Conservation (phyloP, 75 land plant genomes). For the Picea sitchensis region DNA sequence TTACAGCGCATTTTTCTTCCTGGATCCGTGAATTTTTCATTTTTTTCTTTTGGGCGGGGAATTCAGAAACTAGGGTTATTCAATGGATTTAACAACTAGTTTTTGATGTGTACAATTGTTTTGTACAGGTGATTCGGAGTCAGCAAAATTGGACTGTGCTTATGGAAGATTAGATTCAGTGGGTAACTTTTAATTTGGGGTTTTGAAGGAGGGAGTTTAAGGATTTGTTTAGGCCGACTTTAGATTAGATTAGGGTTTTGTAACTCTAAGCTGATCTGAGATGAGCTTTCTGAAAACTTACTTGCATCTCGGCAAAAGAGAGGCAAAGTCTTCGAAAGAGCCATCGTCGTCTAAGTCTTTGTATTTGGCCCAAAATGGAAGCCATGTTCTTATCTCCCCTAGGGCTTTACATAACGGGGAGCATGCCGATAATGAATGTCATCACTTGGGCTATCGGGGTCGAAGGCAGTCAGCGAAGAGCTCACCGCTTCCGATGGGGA, state of each 20-base stretch:
- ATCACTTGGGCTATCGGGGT: neutral
- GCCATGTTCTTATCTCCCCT: neutral
- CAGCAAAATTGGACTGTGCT: too few species aligned
- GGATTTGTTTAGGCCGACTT: neutral
- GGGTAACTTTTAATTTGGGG: neutral
- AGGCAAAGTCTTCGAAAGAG: neutral
- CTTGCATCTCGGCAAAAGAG: neutral
- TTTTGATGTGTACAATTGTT: too few species aligned
- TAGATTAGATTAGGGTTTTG: neutral
- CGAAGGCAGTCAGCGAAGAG: neutral
- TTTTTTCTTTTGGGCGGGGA: too few species aligned
- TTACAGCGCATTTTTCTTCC: too few species aligned
- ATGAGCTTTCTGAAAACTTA: slow-evolving; percentile 10
- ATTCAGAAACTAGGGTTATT: too few species aligned
- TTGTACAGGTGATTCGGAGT: too few species aligned
- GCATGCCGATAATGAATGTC: neutral
- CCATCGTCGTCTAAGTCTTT: neutral
- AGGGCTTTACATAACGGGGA: neutral
- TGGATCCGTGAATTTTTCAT: too few species aligned
- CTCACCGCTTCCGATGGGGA: slow-evolving; percentile 4
- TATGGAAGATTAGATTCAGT: too few species aligned
- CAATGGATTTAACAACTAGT: too few species aligned
- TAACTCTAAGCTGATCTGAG: neutral
- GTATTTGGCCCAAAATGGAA: slow-evolving; percentile 1
- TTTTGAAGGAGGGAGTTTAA: neutral